Evolutionary conservation across 306 rosid genomes (phyloP).

Genomic region (Myrica gale): DNA sequence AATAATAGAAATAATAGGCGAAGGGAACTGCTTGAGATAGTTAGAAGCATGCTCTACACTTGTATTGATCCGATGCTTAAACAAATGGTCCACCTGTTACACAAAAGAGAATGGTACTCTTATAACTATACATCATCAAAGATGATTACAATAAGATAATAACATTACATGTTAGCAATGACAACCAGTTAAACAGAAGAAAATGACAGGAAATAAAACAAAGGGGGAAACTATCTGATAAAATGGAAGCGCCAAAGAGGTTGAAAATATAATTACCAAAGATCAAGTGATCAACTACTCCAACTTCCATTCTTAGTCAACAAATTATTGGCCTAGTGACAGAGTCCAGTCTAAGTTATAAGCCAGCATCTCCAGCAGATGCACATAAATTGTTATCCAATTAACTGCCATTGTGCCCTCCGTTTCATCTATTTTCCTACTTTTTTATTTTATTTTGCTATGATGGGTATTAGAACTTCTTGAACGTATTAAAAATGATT

Average conservation of each 20-base stretch:
- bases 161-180: neutral
- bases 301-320: neutral
- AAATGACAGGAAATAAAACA: neutral
- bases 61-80: slow-evolving; percentile 85
- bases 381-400: neutral
- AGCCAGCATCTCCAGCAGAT: neutral
- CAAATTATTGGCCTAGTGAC: neutral
- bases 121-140: slow-evolving; percentile 20
- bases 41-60: slow-evolving; percentile 77
- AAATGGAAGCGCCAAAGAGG: neutral
- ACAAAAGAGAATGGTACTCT: slow-evolving; percentile 16
- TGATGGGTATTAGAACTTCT: neutral
- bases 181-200: slow-evolving; percentile 9
- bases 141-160: neutral
- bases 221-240: neutral
- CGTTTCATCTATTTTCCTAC: neutral
- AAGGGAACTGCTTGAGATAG: slow-evolving; percentile 88
- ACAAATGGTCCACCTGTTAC: slow-evolving; percentile 85
- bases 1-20: slow-evolving; percentile 76
- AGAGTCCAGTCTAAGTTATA: neutral
- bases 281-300: neutral
- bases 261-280: neutral
- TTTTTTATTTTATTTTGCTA: neutral
- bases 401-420: neutral
- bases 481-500: neutral